Base-by-base conservation (phyloP, 2,329 filamentous ascomycete genomes). In the Pseudogymnoascus sp. region DNA sequence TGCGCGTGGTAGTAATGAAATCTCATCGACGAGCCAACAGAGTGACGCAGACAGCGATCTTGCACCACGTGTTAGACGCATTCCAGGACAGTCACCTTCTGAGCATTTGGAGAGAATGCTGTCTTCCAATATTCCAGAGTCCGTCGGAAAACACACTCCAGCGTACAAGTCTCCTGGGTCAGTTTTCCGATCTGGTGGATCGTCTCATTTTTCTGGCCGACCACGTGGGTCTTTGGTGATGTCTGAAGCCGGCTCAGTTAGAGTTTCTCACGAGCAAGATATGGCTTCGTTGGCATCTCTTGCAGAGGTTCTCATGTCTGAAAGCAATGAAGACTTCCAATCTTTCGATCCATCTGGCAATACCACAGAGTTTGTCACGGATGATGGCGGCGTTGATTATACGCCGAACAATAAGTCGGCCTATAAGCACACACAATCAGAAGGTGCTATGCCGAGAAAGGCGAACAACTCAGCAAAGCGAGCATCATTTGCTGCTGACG, bases 231-330 rank as follows among this genome's bases (percentile, higher is more conserved):
- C 45, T 31, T 12, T 52, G 27, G 18, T 52, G 45, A 52, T 52
- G 27, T 52, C 45, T 31, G 45, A 52, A 31, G 10, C 40, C 25
- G 45, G 45, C 4, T 31, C 27, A 6, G 4, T 52, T 8, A 65
- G 59, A 39, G 61, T 70, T 18, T 70, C 69, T 31, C 64, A 64
- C 15, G 65, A 69, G 31, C 66, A 71, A 35, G 69, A 71, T 59
- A 39, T 64, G 6, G 65, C 67, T 13, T 71, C 69, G 21, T 65
- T 71, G 42, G 64, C 61, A 10, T 55, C 60, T 27, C 64, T 71
- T 10, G 67, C 67, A 9, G 58, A 64, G 45, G 67, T 64, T 37
- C 45, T 70, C 39, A 52, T 63, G 13, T 58, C 40, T 33, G 45
- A 52, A n/a, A 31, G n/a, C 45, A 33, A 52, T 18, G 13, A 29